A percentile compares a stretch with the other conserved stretches of the same genome.
phyloP scores from a whole-genome alignment of 2,329 filamentous ascomycete genomes.

The Hymenoscyphus scutula region DNA sequence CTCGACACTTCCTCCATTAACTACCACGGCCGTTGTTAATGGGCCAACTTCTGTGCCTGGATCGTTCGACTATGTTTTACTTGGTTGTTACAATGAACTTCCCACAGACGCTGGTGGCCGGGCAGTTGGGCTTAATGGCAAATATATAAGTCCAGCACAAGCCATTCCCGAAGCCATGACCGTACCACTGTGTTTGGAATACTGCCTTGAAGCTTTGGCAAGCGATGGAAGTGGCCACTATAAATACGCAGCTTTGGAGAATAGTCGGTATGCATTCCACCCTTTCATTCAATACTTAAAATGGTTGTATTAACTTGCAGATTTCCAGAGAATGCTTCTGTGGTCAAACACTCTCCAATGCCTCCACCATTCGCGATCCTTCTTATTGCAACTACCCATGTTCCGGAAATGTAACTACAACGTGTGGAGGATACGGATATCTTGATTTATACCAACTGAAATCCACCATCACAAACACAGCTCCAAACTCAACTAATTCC shows the following conservation, averaged over 20 bases:
- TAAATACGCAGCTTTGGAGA: slow-evolving; percentile 21
- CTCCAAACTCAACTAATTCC: slow-evolving; percentile 7
- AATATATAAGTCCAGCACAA: slow-evolving; percentile 18
- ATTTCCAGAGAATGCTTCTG: slow-evolving; percentile 19
- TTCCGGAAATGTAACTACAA: slow-evolving; percentile 9
- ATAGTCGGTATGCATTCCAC: slow-evolving; percentile 16
- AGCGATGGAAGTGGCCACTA: slow-evolving; percentile 13
- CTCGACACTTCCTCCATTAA: not conserved
- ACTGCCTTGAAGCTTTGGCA: slow-evolving; percentile 12
- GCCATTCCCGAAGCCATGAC: slow-evolving; percentile 15
- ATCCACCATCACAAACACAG: slow-evolving; percentile 6
- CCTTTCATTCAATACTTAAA: not conserved
- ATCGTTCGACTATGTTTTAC: slow-evolving; percentile 12
- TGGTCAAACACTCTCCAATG: slow-evolving; percentile 17
- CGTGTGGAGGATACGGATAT: slow-evolving; percentile 16
- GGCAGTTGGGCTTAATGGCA: slow-evolving; percentile 15
- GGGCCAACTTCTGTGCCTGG: not conserved
- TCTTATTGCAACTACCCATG: slow-evolving; percentile 17
- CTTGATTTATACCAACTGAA: slow-evolving; percentile 15
- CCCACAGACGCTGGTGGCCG: slow-evolving; percentile 1
- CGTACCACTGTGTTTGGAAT: slow-evolving; percentile 21
- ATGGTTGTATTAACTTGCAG: not conserved
- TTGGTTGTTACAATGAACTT: slow-evolving; percentile 26
- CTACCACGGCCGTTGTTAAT: not conserved
- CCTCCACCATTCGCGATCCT: slow-evolving; percentile 6